These are phyloP conservation scores for Beauveria australis DNA, from an alignment of 2,329 filamentous ascomycete species.

Conservation along the genomic window DNA sequence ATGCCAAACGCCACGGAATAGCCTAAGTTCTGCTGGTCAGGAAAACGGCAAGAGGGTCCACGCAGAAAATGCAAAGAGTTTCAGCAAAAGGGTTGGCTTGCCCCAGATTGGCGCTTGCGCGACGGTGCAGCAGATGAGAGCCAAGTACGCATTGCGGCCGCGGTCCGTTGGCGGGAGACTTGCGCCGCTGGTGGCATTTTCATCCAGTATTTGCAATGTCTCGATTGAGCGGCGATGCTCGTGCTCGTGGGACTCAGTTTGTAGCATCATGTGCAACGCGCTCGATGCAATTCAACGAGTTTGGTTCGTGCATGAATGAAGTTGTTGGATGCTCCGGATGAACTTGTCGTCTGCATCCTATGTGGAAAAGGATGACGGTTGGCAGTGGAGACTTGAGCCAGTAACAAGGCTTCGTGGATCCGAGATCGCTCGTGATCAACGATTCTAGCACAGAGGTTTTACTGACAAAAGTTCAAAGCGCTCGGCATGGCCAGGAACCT, in stretches of 20 bases:
- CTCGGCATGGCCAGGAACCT: too few species aligned
- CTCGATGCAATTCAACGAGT: not conserved
- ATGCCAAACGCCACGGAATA: constrained; percentile 48
- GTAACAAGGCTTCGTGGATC: too few species aligned
- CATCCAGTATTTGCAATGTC: constrained; percentile 1
- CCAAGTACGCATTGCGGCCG: constrained; percentile 21
- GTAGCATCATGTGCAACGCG: not conserved
- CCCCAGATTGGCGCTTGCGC: constrained; percentile 28
- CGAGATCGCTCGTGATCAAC: too few species aligned
- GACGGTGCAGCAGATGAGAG: constrained; percentile 22
- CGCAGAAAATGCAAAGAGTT: not conserved
- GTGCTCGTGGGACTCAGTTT: not conserved
- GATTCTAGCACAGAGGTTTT: too few species aligned
- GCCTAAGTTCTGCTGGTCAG: constrained; percentile 14
- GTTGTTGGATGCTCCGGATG: not conserved
- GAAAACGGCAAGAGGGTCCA: not conserved
- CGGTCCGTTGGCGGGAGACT: constrained; percentile 22
- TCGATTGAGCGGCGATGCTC: constrained; percentile 1
- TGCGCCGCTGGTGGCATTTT: not conserved
- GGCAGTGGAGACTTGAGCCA: not conserved
- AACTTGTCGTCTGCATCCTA: not conserved
- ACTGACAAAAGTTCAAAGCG: too few species aligned
- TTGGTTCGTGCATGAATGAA: not conserved
- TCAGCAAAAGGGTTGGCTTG: constrained; percentile 7
- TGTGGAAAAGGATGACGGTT: not conserved